Evolutionary conservation across 164 flowering plant genomes (phyloP).

Genomic region (Tetracentron sinense): DNA sequence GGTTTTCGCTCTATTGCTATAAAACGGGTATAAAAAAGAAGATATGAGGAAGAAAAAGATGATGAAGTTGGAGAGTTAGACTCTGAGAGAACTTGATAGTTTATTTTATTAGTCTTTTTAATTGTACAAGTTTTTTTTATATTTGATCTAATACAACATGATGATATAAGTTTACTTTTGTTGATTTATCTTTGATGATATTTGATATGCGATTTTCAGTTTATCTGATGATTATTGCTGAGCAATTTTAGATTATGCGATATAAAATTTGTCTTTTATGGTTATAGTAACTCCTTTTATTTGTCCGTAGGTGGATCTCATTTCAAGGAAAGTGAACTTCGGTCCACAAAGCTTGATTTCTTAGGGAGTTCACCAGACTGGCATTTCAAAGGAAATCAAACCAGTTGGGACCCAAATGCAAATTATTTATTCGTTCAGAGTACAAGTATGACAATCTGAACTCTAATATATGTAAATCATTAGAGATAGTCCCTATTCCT

Average conservation of each 20-base stretch:
- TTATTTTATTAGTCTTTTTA: too few relatives aligned
- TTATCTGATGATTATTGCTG: background rate
- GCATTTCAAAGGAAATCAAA: constrained; percentile 12
- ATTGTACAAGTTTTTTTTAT: too few relatives aligned
- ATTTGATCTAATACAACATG: too few relatives aligned
- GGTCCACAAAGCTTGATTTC: background rate
- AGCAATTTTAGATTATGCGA: background rate
- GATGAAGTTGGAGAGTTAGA: too few relatives aligned
- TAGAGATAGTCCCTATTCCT: background rate
- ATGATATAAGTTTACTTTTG: too few relatives aligned
- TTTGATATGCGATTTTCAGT: too few relatives aligned
- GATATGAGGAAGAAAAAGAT: too few relatives aligned
- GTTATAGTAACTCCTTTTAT: background rate
- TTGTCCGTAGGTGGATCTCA: constrained; percentile 14
- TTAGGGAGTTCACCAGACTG: constrained; percentile 10
- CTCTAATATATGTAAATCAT: background rate
- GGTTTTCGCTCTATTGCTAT: too few relatives aligned
- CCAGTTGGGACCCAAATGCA: constrained; percentile 6
- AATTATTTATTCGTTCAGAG: constrained; percentile 13
- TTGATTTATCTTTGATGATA: too few relatives aligned
- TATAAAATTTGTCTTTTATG: background rate
- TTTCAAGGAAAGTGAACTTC: constrained; percentile 6
- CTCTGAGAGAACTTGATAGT: too few relatives aligned
- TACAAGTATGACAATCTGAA: constrained; percentile 12
- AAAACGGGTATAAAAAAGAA: too few relatives aligned